Conservation (phyloP, 805 yeast species). For the Naumovozyma castellii region DNA sequence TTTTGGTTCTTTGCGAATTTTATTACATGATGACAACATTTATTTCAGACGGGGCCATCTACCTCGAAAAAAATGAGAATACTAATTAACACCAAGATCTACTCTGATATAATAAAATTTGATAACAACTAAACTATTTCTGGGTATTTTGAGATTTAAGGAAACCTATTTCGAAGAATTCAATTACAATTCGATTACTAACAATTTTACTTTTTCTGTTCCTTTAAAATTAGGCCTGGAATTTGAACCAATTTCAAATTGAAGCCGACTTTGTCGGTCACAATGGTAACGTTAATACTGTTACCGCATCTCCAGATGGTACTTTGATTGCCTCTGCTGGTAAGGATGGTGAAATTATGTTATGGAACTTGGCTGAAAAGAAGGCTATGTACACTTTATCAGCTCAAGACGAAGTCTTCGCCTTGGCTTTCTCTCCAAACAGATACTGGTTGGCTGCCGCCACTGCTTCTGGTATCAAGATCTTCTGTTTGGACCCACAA, state of each 20-base stretch:
- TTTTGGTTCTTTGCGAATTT: background rate
- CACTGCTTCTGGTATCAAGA: constrained; percentile 93
- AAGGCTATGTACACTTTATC: constrained; percentile 83
- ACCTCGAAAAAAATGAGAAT: constrained; percentile 95
- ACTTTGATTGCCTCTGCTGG: constrained; percentile 99
- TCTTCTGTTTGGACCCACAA: constrained; percentile 95
- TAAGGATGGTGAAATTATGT: constrained; percentile 96
- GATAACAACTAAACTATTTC: too few relatives aligned
- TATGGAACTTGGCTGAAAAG: constrained; percentile 91
- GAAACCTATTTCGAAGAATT: background rate
- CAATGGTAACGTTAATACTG: constrained; percentile 96
- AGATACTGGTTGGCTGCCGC: constrained; percentile 99
- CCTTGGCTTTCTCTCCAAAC: constrained; percentile 99
- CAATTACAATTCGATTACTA: constrained; percentile 31
- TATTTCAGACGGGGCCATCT: constrained; percentile 80
- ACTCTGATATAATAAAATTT: constrained; percentile 97
- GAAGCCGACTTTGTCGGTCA: constrained; percentile 97
- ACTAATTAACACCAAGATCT: constrained; percentile 93
- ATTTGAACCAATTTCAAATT: constrained; percentile 70
- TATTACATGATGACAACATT: constrained; percentile 56
- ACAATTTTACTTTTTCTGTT: constrained; percentile 26
- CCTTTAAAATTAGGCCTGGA: constrained; percentile 68
- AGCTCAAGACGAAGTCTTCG: constrained; percentile 94
- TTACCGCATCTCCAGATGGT: constrained; percentile 99
- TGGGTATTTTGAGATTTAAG: too few relatives aligned